Conservation (phyloP, 306 rosid genomes). For the Canavalia gladiata region DNA sequence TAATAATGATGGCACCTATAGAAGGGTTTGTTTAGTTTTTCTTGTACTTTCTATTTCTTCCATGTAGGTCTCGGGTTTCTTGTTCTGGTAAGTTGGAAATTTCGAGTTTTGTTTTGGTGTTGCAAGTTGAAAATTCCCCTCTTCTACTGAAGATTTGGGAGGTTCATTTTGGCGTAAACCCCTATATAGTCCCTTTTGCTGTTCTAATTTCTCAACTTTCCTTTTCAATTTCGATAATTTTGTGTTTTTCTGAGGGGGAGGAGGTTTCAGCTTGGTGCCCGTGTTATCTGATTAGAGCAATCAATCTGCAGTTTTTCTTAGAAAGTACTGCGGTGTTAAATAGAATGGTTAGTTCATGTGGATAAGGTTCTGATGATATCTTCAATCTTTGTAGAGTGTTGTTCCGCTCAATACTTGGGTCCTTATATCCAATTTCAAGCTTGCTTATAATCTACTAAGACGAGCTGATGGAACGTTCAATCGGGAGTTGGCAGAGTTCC, state of each 20-base stretch:
- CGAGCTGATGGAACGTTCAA: conserved; percentile 93
- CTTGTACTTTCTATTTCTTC: conserved; percentile 47
- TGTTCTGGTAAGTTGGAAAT: conserved; percentile 60
- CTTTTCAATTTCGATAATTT: conserved; percentile 8
- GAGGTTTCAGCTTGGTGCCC: neutral
- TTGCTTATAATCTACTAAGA: conserved; percentile 86
- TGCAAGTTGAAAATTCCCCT: conserved; percentile 26
- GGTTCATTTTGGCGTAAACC: conserved; percentile 5
- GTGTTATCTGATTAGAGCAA: conserved; percentile 6
- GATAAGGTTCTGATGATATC: conserved; percentile 35
- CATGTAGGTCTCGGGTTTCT: conserved; percentile 53
- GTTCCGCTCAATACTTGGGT: conserved; percentile 97
- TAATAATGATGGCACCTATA: conserved; percentile 42
- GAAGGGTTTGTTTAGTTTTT: conserved; percentile 47
- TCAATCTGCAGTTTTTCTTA: conserved; percentile 21
- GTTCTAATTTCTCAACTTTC: conserved; percentile 16
- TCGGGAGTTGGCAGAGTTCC: conserved; percentile 83
- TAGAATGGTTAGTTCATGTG: conserved; percentile 10
- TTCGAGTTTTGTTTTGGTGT: conserved; percentile 49
- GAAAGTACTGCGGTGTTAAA: neutral
- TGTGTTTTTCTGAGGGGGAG: neutral
- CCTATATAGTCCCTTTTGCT: conserved; percentile 16
- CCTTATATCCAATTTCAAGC: conserved; percentile 93
- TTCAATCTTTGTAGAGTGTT: conserved; percentile 66
- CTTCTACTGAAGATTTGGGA: conserved; percentile 43